Base-by-base conservation (phyloP, 2,329 filamentous ascomycete species). In the Pseudogymnoascus sp. region DNA sequence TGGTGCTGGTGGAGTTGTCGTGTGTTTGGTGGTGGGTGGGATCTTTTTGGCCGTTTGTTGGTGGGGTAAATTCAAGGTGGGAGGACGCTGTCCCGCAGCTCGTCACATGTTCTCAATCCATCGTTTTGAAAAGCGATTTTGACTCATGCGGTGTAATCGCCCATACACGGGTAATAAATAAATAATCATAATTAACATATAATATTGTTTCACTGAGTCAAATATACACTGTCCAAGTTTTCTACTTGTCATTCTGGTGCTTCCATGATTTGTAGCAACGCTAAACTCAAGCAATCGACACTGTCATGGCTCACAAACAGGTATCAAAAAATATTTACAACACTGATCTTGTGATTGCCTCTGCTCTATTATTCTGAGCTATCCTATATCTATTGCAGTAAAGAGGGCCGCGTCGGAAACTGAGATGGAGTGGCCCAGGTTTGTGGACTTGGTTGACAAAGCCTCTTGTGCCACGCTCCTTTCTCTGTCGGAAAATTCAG, bases 1-100 rank as follows among this genome's bases (percentile, higher is more conserved):
- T 25, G 39, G 54, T 37, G 7, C 25, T 58, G 30, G 58, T 43
- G 22, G 35, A 47, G 38, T 60, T 37, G 38, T 37, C 5, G 16
- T 38, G 20, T 16, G 57, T 58, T 58, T 58, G 35, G 18, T 58
- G 20, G 33, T 37, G 20, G 33, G 57, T 58, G 57, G 37, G 25
- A 37, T 58, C 37, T 58, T 58, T 58, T 37, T 37, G 35, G 57
- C 22, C 14, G 4, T 58, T 58, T 60, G 58, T 43, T 60, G 36
- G 36, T 60, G 58, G 39, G 58, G 36, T 60, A 60, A 58, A 58
- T 61, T 11, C 63, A 63, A 38, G 57, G 37, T 58, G 57, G 57
- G 35, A 25, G 35, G 57, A 25, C n/a, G 8, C 16, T 5, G n/a
- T 54, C 47, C 47, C 47, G n/a, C 6, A 20, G 16, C 47, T 54